phyloP scores from a whole-genome alignment of 495 filamentous ascomycete genomes.

The Xanthoparmelia taractica region DNA sequence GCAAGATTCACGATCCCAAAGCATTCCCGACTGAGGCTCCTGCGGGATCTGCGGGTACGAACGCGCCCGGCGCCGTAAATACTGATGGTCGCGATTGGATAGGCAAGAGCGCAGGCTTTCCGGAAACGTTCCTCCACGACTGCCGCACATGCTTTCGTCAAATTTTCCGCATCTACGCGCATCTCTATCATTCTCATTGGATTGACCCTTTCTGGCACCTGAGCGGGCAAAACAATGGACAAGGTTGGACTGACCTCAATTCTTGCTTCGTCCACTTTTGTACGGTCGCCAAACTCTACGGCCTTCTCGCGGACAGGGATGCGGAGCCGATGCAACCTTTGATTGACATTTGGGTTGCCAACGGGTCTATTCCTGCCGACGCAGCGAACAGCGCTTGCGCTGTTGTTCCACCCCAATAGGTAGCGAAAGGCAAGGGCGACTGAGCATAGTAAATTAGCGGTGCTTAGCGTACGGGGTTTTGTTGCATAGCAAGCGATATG shows the following conservation, averaged over 20 bases:
- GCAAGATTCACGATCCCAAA: conserved; percentile 77
- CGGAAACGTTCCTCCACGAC: conserved; percentile 73
- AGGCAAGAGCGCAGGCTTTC: conserved; percentile 82
- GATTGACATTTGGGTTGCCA: conserved; percentile 80
- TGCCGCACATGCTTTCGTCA: conserved; percentile 88
- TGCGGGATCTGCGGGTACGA: conserved; percentile 50
- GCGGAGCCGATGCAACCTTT: conserved; percentile 89
- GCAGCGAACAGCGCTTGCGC: conserved; percentile 38
- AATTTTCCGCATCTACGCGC: conserved; percentile 94
- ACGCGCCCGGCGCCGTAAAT: conserved; percentile 52
- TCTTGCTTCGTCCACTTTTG: conserved; percentile 93
- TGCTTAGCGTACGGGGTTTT: background rate
- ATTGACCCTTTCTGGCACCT: conserved; percentile 76
- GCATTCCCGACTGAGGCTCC: conserved; percentile 76
- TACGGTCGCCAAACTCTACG: conserved; percentile 76
- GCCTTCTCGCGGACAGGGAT: conserved; percentile 73
- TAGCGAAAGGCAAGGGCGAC: background rate
- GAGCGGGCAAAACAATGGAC: conserved; percentile 62
- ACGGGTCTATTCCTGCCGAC: conserved; percentile 72
- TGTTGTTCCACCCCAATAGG: conserved; percentile 40
- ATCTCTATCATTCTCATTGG: conserved; percentile 82
- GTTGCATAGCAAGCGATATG: conserved; percentile 14
- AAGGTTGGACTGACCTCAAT: conserved; percentile 51
- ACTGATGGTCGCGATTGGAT: conserved; percentile 62
- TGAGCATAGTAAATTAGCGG: background rate